These are phyloP conservation scores for Aeminium ludgeri DNA, from an alignment of 495 filamentous ascomycete species.

Conservation along the genomic window DNA sequence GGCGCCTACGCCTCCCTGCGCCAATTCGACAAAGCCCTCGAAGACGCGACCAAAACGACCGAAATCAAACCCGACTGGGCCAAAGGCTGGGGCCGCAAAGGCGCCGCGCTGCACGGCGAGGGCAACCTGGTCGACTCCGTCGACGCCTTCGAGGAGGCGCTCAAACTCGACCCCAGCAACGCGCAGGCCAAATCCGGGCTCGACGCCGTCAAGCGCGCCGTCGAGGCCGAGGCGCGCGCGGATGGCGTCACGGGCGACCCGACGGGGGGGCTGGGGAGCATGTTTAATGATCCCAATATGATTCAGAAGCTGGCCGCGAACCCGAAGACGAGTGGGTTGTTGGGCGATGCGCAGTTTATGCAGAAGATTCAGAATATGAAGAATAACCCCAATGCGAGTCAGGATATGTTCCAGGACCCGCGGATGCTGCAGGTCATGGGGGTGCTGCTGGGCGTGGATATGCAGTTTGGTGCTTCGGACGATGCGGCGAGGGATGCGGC, in stretches of 20 bases:
- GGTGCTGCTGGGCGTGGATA: constrained; percentile 84
- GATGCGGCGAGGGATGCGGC: constrained; percentile 31
- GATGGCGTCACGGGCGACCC: constrained; percentile 53
- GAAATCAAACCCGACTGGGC: constrained; percentile 96
- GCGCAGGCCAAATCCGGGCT: constrained; percentile 82
- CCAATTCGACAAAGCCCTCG: constrained; percentile 65
- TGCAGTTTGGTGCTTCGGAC: constrained; percentile 55
- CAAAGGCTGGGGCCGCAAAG: constrained; percentile 87
- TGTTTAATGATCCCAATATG: constrained; percentile 86
- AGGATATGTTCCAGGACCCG: constrained; percentile 62
- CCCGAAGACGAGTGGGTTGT: constrained; percentile 73
- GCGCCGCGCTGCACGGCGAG: constrained; percentile 70
- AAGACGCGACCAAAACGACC: constrained; percentile 82
- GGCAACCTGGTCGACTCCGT: constrained; percentile 68
- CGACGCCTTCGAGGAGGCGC: constrained; percentile 80
- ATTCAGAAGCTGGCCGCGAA: constrained; percentile 81
- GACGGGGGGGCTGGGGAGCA: constrained; percentile 58
- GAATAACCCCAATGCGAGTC: constrained; percentile 62
- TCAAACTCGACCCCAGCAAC: constrained; percentile 82
- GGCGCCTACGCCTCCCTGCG: constrained; percentile 86
- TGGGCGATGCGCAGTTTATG: constrained; percentile 84
- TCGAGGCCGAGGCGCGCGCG: constrained; percentile 56
- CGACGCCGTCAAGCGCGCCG: constrained; percentile 68
- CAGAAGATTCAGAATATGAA: constrained; percentile 63
- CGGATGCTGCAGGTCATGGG: constrained; percentile 88